Conservation (phyloP, 176 grass and related monocot genomes). For the Oryza officinalis region DNA sequence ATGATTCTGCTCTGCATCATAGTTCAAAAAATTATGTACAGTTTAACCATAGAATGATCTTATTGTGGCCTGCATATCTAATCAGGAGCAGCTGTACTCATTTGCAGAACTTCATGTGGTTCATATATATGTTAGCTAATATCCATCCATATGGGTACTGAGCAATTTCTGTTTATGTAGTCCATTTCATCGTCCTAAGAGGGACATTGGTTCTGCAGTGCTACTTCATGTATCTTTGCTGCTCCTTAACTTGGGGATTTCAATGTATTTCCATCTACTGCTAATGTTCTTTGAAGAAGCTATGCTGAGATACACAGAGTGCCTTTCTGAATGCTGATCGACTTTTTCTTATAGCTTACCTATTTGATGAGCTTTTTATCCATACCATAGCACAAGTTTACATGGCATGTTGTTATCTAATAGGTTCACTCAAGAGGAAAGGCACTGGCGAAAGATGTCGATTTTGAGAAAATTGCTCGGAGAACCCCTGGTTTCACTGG, state of each 20-base stretch:
- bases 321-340: neutral
- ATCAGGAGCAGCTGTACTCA: neutral
- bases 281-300: neutral
- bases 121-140: neutral
- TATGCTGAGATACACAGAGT: neutral
- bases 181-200: neutral
- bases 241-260: neutral
- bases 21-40: neutral
- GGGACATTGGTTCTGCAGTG: neutral
- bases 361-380: neutral
- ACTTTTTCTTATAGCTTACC: neutral
- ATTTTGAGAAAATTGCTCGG: slow-evolving; percentile 95
- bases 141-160: neutral
- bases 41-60: neutral
- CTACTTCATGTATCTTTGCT: neutral
- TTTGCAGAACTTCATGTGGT: neutral
- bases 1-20: neutral
- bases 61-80: neutral
- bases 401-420: neutral
- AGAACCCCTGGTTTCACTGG: slow-evolving; percentile 97
- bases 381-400: neutral
- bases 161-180: neutral
- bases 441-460: slow-evolving; percentile 87
- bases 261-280: neutral
- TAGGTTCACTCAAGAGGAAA: slow-evolving; percentile 98